A percentile compares a stretch with the other conserved stretches of the same genome.
These are phyloP conservation scores for Fusarium sp. DNA, from an alignment of 2,329 filamentous ascomycete genomes.

Conservation along the genomic window DNA sequence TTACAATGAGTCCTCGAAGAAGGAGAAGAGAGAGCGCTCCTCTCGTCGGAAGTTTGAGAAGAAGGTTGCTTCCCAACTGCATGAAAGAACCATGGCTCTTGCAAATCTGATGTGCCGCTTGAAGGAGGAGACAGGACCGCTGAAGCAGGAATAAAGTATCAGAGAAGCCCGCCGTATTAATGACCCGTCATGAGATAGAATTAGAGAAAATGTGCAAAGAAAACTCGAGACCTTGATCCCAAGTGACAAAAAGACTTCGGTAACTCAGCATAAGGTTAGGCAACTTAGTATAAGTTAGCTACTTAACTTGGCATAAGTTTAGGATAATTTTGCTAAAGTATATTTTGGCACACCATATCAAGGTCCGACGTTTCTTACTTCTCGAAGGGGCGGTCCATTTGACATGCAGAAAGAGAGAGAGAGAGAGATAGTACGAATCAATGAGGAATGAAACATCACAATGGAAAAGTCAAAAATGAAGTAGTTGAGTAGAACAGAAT, in stretches of 20 bases:
- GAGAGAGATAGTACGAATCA: not conserved
- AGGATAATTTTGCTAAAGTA: not conserved
- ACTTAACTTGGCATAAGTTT: not conserved
- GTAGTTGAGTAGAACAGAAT: not conserved
- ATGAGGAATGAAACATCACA: not conserved
- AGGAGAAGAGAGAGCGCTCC: not conserved
- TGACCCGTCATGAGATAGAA: conserved; percentile 38
- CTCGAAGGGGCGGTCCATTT: not conserved
- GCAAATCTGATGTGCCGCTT: not conserved
- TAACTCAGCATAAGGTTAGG: not conserved
- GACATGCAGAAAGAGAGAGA: not conserved
- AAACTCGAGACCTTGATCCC: not conserved
- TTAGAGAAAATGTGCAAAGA: conserved; percentile 18
- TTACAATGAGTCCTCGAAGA: not conserved
- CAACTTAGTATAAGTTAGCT: not conserved
- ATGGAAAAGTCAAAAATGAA: not conserved
- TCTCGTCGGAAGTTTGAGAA: conserved; percentile 6
- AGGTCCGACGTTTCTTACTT: not conserved
- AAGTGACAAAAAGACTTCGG: not conserved
- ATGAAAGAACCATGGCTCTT: not conserved
- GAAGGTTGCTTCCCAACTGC: not conserved
- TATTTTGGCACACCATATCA: not conserved
- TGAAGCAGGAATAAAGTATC: not conserved
- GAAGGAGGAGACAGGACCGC: conserved; percentile 2
- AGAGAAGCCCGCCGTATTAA: conserved; percentile 23